Base-by-base conservation (phyloP, 202 grass and related monocot genomes). In the Panicum hallii region DNA sequence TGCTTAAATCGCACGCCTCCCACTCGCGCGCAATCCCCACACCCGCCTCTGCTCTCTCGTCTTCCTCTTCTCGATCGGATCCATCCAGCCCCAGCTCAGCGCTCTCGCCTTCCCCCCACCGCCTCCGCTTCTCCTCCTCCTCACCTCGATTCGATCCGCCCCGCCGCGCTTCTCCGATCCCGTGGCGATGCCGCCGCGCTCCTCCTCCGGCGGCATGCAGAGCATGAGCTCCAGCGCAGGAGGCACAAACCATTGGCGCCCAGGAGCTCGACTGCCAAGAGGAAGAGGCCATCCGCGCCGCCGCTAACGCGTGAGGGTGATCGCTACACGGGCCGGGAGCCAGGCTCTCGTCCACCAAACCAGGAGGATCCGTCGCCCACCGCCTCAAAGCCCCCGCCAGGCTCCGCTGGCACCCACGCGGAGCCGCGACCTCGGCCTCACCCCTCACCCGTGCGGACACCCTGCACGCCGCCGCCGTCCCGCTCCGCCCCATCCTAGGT, bases 341-440 rank as follows among this genome's bases (percentile, higher is more conserved):
- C 16, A n/a, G 0, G 19, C 7, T 19, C 15, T 41, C 20, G 3
- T 32, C n/a, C 5, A 0, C 17, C 12, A 7, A 6, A 0, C 46
- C 7, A 4, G 20, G 34, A 26, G 20, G 0, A 11, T 0, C 7
- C 19, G 0, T 54, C 46, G 0, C 67, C 47, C 0, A 0, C 0
- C 19, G 13, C 1, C 32, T 42, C 47, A 3, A 7, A 16, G 8
- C 16, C 48, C 61, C 23, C 5, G 19, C 52, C 15, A 54, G 41
- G 3, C 11, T 15, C 20, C 8, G 7, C 13, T 13, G 46, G 4
- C 49, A 23, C 49, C 63, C 16, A 26, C 11, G 20, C 34, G 8
- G 11, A 0, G 12, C 12, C 2, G 5, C 34, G 14, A 3, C 0
- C 48, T 40, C 48, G 1, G 7, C 34, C 11, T 28, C 61, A 8